A percentile compares a stretch with the other conserved stretches of the same genome.
phyloP scores from a whole-genome alignment of 148 eudicot species.

The Pouteria glomerata region DNA sequence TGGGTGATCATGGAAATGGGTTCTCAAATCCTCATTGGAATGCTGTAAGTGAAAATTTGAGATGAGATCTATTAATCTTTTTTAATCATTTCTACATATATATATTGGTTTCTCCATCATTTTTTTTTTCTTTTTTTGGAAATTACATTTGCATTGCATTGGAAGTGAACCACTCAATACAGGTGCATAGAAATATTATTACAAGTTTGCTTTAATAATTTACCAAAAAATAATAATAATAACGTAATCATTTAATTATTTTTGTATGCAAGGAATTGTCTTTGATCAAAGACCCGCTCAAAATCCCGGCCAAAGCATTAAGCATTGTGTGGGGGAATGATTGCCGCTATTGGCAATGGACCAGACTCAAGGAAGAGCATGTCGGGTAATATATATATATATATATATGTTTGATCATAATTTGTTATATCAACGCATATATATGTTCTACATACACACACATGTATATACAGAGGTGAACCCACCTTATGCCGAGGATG shows the following conservation, averaged over 20 bases:
- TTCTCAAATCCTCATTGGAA: background rate
- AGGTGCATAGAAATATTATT: too few species aligned
- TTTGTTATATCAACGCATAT: background rate
- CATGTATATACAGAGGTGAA: background rate
- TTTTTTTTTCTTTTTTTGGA: background rate
- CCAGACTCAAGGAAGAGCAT: background rate
- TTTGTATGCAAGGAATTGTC: background rate
- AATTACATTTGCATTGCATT: too few species aligned
- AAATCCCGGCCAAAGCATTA: background rate
- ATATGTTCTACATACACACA: background rate
- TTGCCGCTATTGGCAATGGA: background rate
- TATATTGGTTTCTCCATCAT: background rate
- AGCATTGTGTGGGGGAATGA: slow-evolving; percentile 1
- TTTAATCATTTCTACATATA: background rate
- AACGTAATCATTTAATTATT: background rate
- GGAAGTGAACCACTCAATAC: too few species aligned
- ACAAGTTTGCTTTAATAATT: too few species aligned
- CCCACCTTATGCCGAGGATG: background rate
- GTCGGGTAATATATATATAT: background rate
- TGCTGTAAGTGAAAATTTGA: background rate
- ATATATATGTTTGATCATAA: background rate
- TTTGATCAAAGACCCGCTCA: background rate
- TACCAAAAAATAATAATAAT: too few species aligned
- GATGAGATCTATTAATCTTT: background rate
- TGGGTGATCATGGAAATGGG: background rate